Evolutionary conservation across 208 protist species (phyloP).

Genomic region (Wallacemonas sp.): DNA sequence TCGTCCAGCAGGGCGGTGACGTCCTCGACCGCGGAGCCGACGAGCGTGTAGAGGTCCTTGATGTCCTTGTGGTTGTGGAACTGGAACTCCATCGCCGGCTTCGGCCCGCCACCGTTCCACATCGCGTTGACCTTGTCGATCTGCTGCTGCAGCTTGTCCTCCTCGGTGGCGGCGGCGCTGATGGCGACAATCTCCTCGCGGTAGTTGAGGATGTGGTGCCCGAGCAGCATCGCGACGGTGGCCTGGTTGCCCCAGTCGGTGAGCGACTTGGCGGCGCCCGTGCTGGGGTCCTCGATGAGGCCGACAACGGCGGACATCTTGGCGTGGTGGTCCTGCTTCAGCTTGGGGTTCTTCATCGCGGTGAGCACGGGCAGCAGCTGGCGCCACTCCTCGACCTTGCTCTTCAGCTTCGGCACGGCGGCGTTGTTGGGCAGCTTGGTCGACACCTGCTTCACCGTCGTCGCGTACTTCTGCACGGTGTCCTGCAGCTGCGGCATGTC

Average conservation of each 20-base stretch:
- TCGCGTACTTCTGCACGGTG: slow-evolving; percentile 85
- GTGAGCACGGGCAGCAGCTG: slow-evolving; percentile 90
- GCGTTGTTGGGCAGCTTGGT: slow-evolving; percentile 80
- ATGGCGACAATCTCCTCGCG: slow-evolving; percentile 92
- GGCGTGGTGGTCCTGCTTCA: slow-evolving; percentile 87
- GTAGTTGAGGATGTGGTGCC: slow-evolving; percentile 84
- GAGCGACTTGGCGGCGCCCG: slow-evolving; percentile 51
- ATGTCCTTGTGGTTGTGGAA: slow-evolving; percentile 94
- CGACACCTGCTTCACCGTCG: slow-evolving; percentile 90
- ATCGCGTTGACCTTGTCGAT: slow-evolving; percentile 95
- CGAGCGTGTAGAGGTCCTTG: slow-evolving; percentile 92
- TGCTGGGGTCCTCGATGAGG: slow-evolving; percentile 59
- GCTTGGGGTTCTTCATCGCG: slow-evolving; percentile 92
- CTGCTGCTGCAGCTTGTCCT: slow-evolving; percentile 96
- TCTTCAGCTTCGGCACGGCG: slow-evolving; percentile 81
- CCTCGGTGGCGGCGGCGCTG: slow-evolving; percentile 93
- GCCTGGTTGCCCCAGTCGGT: slow-evolving; percentile 78
- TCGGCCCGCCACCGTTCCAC: slow-evolving; percentile 91
- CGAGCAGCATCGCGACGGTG: slow-evolving; percentile 90
- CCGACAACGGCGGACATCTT: slow-evolving; percentile 82
- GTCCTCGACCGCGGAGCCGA: slow-evolving; percentile 92
- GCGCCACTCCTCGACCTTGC: slow-evolving; percentile 93
- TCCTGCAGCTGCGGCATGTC: slow-evolving; percentile 73
- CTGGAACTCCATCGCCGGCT: slow-evolving; percentile 92
- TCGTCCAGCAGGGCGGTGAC: slow-evolving; percentile 93